These are phyloP conservation scores for Colletotrichum karsti DNA, from an alignment of 2,329 filamentous ascomycete genomes.

Conservation along the genomic window DNA sequence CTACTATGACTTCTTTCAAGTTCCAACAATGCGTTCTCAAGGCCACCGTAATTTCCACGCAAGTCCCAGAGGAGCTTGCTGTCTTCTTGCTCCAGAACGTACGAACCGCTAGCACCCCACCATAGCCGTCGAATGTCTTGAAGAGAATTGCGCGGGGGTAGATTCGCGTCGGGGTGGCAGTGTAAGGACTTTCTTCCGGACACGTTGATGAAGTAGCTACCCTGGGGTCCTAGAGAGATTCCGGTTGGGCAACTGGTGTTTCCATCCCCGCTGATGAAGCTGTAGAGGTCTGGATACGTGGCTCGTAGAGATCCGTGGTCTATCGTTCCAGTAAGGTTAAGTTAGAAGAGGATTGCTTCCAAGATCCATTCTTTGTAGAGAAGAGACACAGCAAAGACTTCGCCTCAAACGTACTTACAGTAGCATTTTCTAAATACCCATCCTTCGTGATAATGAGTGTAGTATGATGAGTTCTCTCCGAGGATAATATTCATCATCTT, in stretches of 20 bases:
- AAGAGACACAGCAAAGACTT: not conserved
- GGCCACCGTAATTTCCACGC: not conserved
- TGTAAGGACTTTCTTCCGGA: not conserved
- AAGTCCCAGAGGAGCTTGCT: not conserved
- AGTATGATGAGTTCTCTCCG: slow-evolving; percentile 1
- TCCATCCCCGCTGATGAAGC: not conserved
- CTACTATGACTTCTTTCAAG: not conserved
- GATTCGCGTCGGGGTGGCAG: not conserved
- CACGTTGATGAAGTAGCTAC: slow-evolving; percentile 4
- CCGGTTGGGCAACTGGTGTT: not conserved
- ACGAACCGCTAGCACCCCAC: not conserved
- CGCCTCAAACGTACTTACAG: not conserved
- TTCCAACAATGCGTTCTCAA: not conserved
- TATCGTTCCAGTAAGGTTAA: not conserved
- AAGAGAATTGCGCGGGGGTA: not conserved
- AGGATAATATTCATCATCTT: not conserved
- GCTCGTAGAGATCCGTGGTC: slow-evolving; percentile 1
- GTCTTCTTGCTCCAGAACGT: not conserved
- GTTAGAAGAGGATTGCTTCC: not conserved
- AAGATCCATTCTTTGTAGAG: not conserved
- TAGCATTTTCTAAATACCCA: slow-evolving; percentile 5
- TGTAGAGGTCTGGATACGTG: not conserved
- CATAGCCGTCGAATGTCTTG: not conserved
- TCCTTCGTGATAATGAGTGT: slow-evolving; percentile 1
- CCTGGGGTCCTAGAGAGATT: not conserved